A percentile compares a stretch with the other conserved stretches of the same genome.
These are phyloP conservation scores for Cyphellophora attinorum DNA, from an alignment of 2,329 filamentous ascomycete species.

Conservation along the genomic window DNA sequence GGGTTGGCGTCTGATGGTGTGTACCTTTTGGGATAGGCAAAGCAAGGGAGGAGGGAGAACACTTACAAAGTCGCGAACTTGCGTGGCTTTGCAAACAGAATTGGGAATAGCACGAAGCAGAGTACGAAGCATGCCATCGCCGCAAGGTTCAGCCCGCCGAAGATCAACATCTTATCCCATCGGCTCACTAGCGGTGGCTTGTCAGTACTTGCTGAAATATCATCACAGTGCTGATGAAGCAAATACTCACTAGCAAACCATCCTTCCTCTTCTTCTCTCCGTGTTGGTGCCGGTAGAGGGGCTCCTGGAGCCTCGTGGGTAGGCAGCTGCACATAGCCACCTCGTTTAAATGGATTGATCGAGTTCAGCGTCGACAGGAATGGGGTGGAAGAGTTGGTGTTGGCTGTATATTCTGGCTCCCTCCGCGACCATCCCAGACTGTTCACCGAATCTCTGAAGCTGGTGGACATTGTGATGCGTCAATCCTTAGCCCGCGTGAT, in stretches of 20 bases:
- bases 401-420: conserved; percentile 65
- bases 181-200: conserved; percentile 64
- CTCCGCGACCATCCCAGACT: conserved; percentile 89
- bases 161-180: conserved; percentile 92
- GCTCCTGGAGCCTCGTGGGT: conserved; percentile 75
- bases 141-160: conserved; percentile 80
- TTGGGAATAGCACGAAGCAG: conserved; percentile 81
- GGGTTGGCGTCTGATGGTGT: conserved; percentile 12
- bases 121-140: conserved; percentile 87
- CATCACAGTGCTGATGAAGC: not conserved
- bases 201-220: conserved; percentile 8
- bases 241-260: conserved; percentile 83
- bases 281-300: conserved; percentile 70
- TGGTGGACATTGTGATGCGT: conserved; percentile 57
- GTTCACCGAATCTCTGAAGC: conserved; percentile 90
- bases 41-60: conserved; percentile 17
- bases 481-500: conserved; percentile 6
- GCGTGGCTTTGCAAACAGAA: conserved; percentile 68
- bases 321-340: conserved; percentile 83
- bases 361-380: conserved; percentile 73
- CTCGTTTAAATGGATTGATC: conserved; percentile 71
- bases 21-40: conserved; percentile 7
- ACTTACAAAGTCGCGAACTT: conserved; percentile 98
- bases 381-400: conserved; percentile 57
- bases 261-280: conserved; percentile 88